These are phyloP conservation scores for Suillus variegatus DNA, from an alignment of 768 basidiomycete genomes.

Conservation along the genomic window DNA sequence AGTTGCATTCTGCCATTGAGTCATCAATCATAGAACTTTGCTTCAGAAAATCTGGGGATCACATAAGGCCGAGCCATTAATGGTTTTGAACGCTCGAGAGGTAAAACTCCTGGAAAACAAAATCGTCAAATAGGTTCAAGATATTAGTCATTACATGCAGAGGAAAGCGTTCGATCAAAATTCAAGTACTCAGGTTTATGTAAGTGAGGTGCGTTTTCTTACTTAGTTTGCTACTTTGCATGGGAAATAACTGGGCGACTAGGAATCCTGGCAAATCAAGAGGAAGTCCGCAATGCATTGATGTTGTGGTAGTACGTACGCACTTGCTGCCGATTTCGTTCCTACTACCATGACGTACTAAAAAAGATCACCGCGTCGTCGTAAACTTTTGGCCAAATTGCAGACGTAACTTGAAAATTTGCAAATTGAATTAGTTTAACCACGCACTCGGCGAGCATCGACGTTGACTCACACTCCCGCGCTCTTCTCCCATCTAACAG, in stretches of 20 bases:
- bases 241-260: neutral
- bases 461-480: neutral
- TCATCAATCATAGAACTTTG: neutral
- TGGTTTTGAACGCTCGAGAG: neutral
- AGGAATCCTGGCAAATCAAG: neutral
- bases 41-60: neutral
- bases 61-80: neutral
- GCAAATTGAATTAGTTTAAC: neutral
- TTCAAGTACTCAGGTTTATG: neutral
- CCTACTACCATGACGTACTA: neutral
- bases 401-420: neutral
- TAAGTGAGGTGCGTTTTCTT: neutral
- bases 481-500: neutral
- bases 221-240: neutral
- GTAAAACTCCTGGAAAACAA: neutral
- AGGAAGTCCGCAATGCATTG: neutral
- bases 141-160: too few species aligned
- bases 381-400: neutral
- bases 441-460: neutral
- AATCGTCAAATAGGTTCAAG: neutral
- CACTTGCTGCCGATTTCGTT: neutral
- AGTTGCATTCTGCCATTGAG: too few species aligned
- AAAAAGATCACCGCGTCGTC: neutral
- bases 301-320: neutral
- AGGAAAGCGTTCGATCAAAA: too few species aligned